phyloP scores from a whole-genome alignment of 371 early-diverging fungal genomes.

The Mortierella sp. region DNA sequence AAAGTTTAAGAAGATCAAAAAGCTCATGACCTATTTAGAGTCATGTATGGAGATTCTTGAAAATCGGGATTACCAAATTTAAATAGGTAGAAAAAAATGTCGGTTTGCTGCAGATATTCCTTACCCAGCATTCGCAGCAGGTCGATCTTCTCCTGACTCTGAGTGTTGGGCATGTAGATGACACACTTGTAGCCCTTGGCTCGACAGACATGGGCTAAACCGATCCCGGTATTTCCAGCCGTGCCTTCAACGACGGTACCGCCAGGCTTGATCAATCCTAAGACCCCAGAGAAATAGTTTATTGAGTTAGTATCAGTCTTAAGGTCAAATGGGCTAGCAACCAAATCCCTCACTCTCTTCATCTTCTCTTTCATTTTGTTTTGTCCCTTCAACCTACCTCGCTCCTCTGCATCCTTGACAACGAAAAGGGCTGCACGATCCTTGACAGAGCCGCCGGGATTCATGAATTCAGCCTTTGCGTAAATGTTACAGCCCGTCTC shows the following conservation, averaged over 20 bases:
- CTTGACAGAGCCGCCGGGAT: slow-evolving; percentile 98
- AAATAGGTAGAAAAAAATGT: background rate
- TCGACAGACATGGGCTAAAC: slow-evolving; percentile 94
- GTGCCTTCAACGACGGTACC: slow-evolving; percentile 97
- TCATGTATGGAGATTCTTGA: background rate
- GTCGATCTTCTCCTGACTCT: slow-evolving; percentile 95
- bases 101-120: background rate
- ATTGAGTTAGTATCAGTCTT: background rate
- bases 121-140: slow-evolving; percentile 86
- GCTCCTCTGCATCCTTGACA: slow-evolving; percentile 93
- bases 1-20: background rate
- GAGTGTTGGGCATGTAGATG: slow-evolving; percentile 97
- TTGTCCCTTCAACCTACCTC: slow-evolving; percentile 27
- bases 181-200: slow-evolving; percentile 96
- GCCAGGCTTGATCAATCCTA: slow-evolving; percentile 86
- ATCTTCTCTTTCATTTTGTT: background rate
- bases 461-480: slow-evolving; percentile 98
- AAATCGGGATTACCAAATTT: background rate
- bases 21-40: no score
- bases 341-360: background rate
- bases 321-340: background rate
- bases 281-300: background rate
- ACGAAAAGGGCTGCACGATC: slow-evolving; percentile 95
- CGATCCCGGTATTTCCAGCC: slow-evolving; percentile 97
- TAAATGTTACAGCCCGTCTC: slow-evolving; percentile 90